Base-by-base conservation (phyloP, 2,329 filamentous ascomycete genomes). In the Neonectria hederae region DNA sequence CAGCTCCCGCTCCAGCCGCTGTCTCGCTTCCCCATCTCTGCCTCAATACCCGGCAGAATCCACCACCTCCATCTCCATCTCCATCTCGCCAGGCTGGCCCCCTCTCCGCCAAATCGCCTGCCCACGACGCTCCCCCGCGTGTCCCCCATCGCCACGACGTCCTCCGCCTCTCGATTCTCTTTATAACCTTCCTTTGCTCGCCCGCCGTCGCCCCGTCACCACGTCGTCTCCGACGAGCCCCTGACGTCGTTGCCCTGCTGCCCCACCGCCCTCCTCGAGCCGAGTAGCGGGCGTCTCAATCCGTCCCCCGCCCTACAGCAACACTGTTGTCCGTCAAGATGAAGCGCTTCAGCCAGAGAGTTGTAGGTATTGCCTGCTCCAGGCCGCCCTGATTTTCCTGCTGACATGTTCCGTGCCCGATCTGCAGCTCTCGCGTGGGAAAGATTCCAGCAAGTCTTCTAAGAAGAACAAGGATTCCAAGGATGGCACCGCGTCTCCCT, bases 331-430 rank as follows among this genome's bases (percentile, higher is more conserved):
- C 70, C 70, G 81, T 81, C 82, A 92, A 87, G 82, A 97, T 98
- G 95, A 97, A 97, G 86, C 92, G 93, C 80, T 97, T 98, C 83
- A 92, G 94, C 83, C 93, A 97, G 86, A 93, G 92, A 91, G 94
- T 97, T 86, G 94, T 97, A 89, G 87, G 92, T 89, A 30, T 57
- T 48, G 28, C 11, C 5, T 17, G 11, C 24, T 8, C 48, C 21
- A 42, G 46, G 60, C 21, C 21, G 17, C 49, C 22, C 19, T 28
- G 22, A 21, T 9, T 21, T 11, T 10, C 46, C 43, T 72, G 54
- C 69, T 74, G 62, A 74, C 64, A 42, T 58, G 2, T 30, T 14
- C 42, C 54, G 54, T 63, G 32, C 54, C 48, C 54, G 3, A 10
- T 40, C 59, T 24, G 78, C 87, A 97, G 93, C 92, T 97, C 84